These are phyloP conservation scores for Coemansia sp. DNA, from an alignment of 192 early-diverging fungal genomes.

Conservation along the genomic window DNA sequence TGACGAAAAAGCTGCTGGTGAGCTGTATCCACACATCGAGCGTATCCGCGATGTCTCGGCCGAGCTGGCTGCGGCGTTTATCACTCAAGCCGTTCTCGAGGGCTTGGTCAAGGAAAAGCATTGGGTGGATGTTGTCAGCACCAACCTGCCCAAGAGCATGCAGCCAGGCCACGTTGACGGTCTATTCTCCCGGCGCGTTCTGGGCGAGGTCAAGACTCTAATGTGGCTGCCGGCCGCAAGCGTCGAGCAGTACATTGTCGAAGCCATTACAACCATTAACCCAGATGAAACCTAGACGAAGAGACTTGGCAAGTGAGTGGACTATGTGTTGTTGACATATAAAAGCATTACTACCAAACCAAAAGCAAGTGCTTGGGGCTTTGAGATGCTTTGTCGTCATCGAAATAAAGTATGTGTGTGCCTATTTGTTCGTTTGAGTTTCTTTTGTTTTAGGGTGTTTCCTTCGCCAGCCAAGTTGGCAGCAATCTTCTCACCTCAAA, in stretches of 20 bases:
- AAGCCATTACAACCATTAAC: constrained; percentile 34
- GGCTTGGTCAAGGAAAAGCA: constrained; percentile 32
- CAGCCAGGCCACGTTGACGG: constrained; percentile 10
- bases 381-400: no score
- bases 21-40: constrained; percentile 77
- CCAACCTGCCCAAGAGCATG: constrained; percentile 12
- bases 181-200: constrained; percentile 23
- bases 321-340: neutral
- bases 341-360: no score
- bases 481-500: no score
- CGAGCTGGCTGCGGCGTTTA: constrained; percentile 73
- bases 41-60: constrained; percentile 83
- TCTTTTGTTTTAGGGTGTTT: no score
- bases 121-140: constrained; percentile 23
- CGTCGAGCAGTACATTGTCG: constrained; percentile 51
- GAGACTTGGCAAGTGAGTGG: neutral
- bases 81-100: constrained; percentile 59
- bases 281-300: constrained; percentile 41
- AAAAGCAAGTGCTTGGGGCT: no score
- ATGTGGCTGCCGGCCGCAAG: constrained; percentile 46
- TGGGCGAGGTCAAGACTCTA: constrained; percentile 44
- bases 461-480: no score
- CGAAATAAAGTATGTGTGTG: no score
- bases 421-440: no score
- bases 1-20: constrained; percentile 60